Conservation (phyloP, 1,284 basidiomycete species). For the Sphagnurus paluster region DNA sequence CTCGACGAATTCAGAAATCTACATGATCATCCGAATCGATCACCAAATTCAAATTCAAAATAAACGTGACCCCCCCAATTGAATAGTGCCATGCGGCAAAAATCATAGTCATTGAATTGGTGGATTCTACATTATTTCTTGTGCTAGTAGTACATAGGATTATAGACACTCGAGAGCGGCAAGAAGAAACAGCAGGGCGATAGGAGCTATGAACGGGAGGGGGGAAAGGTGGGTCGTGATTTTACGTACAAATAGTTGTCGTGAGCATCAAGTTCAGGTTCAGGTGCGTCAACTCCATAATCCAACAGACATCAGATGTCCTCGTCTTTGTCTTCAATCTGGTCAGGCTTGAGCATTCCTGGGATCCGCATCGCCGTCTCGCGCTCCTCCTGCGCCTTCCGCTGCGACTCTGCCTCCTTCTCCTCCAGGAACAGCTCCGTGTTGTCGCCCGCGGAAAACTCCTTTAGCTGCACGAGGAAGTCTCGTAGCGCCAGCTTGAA, state of each 20-base stretch:
- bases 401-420: slow-evolving; percentile 84
- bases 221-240: slow-evolving; percentile 23
- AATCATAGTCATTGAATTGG: slow-evolving; percentile 15
- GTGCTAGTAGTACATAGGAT: slow-evolving; percentile 38
- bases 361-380: slow-evolving; percentile 92
- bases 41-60: slow-evolving; percentile 3
- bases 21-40: slow-evolving; percentile 7
- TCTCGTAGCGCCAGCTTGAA: slow-evolving; percentile 96
- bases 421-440: slow-evolving; percentile 88
- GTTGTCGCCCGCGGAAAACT: slow-evolving; percentile 75
- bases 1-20: slow-evolving; percentile 4
- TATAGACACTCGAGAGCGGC: slow-evolving; percentile 25
- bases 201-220: slow-evolving; percentile 24
- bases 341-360: slow-evolving; percentile 97
- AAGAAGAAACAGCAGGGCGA: slow-evolving; percentile 22
- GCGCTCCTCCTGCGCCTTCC: slow-evolving; percentile 75
- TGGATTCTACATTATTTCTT: slow-evolving; percentile 39
- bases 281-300: slow-evolving; percentile 20
- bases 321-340: slow-evolving; percentile 90
- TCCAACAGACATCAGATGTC: slow-evolving; percentile 59
- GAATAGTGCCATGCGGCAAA: slow-evolving; percentile 10
- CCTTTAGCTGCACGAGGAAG: slow-evolving; percentile 90
- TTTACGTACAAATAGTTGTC: slow-evolving; percentile 27
- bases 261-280: slow-evolving; percentile 15
- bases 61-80: slow-evolving; percentile 10